phyloP scores from a whole-genome alignment of 495 filamentous ascomycete genomes.

The Paragyromitra xinjiangensis region DNA sequence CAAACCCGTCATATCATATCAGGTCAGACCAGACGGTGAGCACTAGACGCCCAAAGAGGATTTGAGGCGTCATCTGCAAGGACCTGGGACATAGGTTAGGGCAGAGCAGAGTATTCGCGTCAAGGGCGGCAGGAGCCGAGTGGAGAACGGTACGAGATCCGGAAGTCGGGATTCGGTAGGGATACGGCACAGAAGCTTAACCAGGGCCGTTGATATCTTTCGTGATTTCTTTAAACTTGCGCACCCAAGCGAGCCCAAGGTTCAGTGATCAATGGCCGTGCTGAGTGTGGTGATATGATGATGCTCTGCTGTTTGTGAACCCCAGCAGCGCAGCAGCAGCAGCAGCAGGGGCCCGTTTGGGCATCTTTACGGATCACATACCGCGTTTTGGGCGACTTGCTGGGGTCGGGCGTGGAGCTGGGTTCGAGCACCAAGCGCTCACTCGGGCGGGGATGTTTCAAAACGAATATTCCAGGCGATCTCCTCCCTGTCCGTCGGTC shows the following conservation, averaged over 20 bases:
- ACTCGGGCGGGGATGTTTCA: neutral
- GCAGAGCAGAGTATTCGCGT: neutral
- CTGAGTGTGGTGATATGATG: neutral
- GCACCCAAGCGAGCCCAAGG: conserved; percentile 3
- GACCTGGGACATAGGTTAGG: neutral
- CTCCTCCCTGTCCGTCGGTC: neutral
- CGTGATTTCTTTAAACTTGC: conserved; percentile 9
- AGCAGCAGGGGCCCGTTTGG: conserved; percentile 1
- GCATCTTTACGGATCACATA: neutral
- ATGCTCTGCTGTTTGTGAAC: neutral
- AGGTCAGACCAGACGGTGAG: neutral
- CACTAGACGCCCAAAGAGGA: neutral
- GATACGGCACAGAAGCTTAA: conserved; percentile 16
- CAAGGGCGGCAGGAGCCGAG: neutral
- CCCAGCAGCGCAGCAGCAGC: neutral
- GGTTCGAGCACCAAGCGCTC: neutral
- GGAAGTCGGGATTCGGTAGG: conserved; percentile 4
- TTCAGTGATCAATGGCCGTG: neutral
- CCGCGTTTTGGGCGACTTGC: neutral
- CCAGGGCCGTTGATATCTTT: neutral
- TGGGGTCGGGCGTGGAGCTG: neutral
- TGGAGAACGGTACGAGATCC: neutral
- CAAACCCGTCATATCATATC: neutral
- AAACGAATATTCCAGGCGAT: neutral
- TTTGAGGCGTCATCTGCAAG: neutral